A percentile compares a stretch with the other conserved stretches of the same genome.
These are phyloP conservation scores for Leccinum broughii DNA, from an alignment of 768 basidiomycete species.

Conservation along the genomic window DNA sequence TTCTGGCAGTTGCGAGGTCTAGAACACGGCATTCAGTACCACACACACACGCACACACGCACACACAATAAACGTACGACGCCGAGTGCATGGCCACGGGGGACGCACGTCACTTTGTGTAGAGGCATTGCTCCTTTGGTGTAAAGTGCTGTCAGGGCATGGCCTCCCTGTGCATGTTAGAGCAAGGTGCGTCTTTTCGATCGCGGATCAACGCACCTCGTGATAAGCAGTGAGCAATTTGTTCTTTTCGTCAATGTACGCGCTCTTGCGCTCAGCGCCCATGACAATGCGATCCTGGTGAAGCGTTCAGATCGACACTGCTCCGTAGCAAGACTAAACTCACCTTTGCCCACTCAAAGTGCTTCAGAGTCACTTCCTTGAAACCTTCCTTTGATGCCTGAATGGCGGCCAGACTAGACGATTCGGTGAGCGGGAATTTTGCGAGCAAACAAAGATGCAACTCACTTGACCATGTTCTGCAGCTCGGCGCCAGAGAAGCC, in stretches of 20 bases:
- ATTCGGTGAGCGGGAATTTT: not conserved
- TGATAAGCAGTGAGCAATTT: conserved; percentile 95
- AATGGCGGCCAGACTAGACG: conserved; percentile 79
- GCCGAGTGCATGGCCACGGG: conserved; percentile 92
- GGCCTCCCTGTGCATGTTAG: conserved; percentile 64
- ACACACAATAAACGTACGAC: conserved; percentile 50
- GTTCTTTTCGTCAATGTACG: conserved; percentile 82
- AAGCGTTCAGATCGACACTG: not conserved
- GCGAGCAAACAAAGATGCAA: conserved; percentile 12
- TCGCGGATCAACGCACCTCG: conserved; percentile 55
- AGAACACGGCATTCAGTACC: conserved; percentile 12
- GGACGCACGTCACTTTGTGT: conserved; percentile 97
- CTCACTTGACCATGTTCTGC: conserved; percentile 95
- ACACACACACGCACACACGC: not conserved
- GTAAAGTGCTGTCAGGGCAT: conserved; percentile 92
- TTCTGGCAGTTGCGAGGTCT: conserved; percentile 77
- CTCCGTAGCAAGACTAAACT: not conserved
- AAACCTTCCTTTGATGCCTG: conserved; percentile 88
- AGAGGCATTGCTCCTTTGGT: conserved; percentile 95
- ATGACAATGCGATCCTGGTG: conserved; percentile 87
- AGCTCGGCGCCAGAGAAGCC: conserved; percentile 97
- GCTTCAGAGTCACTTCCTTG: conserved; percentile 66
- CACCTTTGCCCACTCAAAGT: conserved; percentile 99
- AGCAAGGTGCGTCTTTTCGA: not conserved
- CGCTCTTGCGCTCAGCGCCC: conserved; percentile 93